These are phyloP conservation scores for Fusarium paranaense DNA, from an alignment of 2,329 filamentous ascomycete species.

Conservation along the genomic window DNA sequence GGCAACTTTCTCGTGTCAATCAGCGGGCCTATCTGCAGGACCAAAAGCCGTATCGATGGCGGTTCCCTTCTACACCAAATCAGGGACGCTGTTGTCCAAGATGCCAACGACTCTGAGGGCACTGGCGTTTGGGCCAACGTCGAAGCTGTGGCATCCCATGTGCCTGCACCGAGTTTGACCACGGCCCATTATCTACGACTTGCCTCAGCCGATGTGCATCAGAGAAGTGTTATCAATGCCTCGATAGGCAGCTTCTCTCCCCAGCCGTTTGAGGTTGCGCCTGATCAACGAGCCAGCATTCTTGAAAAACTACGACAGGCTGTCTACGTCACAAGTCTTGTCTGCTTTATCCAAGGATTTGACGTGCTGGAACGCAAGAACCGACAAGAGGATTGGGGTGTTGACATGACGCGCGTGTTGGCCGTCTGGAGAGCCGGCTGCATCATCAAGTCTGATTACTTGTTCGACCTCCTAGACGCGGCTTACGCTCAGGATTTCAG, in stretches of 20 bases:
- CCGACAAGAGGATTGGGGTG: slow-evolving; percentile 68
- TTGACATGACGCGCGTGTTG: slow-evolving; percentile 63
- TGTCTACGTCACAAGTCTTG: slow-evolving; percentile 71
- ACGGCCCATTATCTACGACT: slow-evolving; percentile 72
- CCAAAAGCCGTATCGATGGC: slow-evolving; percentile 53
- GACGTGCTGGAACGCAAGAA: slow-evolving; percentile 72
- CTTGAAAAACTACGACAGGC: slow-evolving; percentile 70
- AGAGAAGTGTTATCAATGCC: slow-evolving; percentile 61
- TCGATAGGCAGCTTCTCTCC: slow-evolving; percentile 12
- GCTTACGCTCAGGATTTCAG: slow-evolving; percentile 54
- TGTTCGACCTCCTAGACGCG: slow-evolving; percentile 67
- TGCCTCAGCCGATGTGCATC: slow-evolving; percentile 70
- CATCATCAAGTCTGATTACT: slow-evolving; percentile 76
- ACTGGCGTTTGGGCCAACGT: slow-evolving; percentile 75
- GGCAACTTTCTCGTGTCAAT: slow-evolving; percentile 74
- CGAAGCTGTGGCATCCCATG: slow-evolving; percentile 70
- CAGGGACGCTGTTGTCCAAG: slow-evolving; percentile 78
- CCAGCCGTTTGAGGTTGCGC: not conserved
- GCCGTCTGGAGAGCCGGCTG: slow-evolving; percentile 77
- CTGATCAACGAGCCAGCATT: slow-evolving; percentile 41
- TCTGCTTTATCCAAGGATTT: slow-evolving; percentile 74
- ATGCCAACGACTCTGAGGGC: slow-evolving; percentile 73
- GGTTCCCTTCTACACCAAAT: slow-evolving; percentile 70
- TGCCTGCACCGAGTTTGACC: slow-evolving; percentile 73
- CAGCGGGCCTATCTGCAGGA: slow-evolving; percentile 69